Evolutionary conservation across 257 asterid species (phyloP), one percentile per base, ranked within the genome.

Genomic region (Cruciata laevipes): DNA sequence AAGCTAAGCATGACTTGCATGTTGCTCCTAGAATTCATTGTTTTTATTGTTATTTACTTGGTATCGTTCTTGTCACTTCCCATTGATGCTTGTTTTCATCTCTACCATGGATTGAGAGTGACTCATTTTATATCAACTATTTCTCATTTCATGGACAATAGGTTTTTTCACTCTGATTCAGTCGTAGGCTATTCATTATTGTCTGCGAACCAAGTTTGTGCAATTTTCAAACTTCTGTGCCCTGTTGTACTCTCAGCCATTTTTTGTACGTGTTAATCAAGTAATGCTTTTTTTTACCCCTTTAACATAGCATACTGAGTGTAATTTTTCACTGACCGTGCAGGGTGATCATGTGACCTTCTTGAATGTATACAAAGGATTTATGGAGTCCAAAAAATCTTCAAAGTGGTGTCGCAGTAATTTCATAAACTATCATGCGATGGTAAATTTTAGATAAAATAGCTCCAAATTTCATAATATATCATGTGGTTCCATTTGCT

Each of bases 311-410:
- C 49, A 63, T 23, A 8, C 20, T 17, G 53, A 63, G 25, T 17
- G 3, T 47, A 3, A 68, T 20, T 25, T 44, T 31, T 64, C 56
- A 62, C 68, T 61, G 57, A 63, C 37, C 66, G 61, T 84, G 79
- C 88, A 94, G 99, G 99, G 99, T 69, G 99, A 94, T 68, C 97
- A 88, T 74, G 85, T 90, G 38, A 85, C 97, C 61, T 94, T 88
- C 85, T 81, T 94, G 73, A 94, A 94, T 40, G 89, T 94, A 66
- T 87, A 88, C 77, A 94, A 83, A 85, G 99, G 97, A 71, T 94
- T 85, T 85, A 68, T 81, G n/a, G 82, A 73, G 74, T 90, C 96
- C 30, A 82, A 87, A 49, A 90, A 79, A 90, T 90, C 99, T 70
- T 79, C 96, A 20, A 88, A 83, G 70, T 94, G 99, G 99, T 94